These are phyloP conservation scores for Phlebiopsis flavidoalba DNA, from an alignment of 768 basidiomycete genomes.

Conservation along the genomic window DNA sequence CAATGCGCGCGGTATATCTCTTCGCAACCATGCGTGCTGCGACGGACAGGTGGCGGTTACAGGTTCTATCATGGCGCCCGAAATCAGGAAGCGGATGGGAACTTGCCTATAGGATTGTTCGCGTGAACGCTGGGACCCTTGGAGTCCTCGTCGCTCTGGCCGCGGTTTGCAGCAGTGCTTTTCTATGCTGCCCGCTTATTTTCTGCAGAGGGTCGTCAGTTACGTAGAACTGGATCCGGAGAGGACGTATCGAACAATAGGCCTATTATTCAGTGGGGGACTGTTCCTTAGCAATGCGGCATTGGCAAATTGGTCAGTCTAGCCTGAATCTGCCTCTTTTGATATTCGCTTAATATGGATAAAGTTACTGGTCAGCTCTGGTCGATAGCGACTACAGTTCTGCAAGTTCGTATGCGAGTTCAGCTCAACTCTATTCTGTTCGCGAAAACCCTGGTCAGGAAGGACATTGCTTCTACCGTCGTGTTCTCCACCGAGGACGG, in stretches of 20 bases:
- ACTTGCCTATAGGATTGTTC: slow-evolving; percentile 55
- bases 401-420: slow-evolving; percentile 66
- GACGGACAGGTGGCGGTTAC: slow-evolving; percentile 44
- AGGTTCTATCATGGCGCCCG: slow-evolving; percentile 54
- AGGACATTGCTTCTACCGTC: slow-evolving; percentile 68
- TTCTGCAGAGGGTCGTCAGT: slow-evolving; percentile 52
- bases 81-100: slow-evolving; percentile 61
- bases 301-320: slow-evolving; percentile 37
- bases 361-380: slow-evolving; percentile 66
- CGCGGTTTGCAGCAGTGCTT: slow-evolving; percentile 47
- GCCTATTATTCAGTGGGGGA: slow-evolving; percentile 61
- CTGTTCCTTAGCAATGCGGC: slow-evolving; percentile 42
- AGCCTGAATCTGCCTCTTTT: not conserved
- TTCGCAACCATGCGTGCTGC: slow-evolving; percentile 59
- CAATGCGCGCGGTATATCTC: slow-evolving; percentile 63
- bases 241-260: slow-evolving; percentile 57
- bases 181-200: slow-evolving; percentile 60
- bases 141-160: slow-evolving; percentile 44
- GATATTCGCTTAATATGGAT: not conserved
- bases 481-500: slow-evolving; percentile 25
- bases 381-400: slow-evolving; percentile 60
- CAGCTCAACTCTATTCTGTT: slow-evolving; percentile 82
- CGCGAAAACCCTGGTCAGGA: slow-evolving; percentile 80
- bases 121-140: slow-evolving; percentile 47
- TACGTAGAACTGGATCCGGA: slow-evolving; percentile 63